Conservation (phyloP, 129 eudicot species). For the Rutidosis leptorrhynchoides region DNA sequence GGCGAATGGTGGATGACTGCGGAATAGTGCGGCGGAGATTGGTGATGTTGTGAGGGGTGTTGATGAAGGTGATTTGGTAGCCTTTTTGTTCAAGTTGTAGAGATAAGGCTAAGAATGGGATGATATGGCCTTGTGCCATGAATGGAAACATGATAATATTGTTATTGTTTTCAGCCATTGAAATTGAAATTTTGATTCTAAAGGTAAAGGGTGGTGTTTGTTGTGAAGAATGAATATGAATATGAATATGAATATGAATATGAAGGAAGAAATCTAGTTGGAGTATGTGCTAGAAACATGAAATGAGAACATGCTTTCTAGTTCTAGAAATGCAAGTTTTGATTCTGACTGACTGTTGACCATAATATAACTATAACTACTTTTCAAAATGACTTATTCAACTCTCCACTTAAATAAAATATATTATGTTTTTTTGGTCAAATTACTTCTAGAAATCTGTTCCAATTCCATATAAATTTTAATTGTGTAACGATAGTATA, state of each 20-base stretch:
- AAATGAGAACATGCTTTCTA: neutral
- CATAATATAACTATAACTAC: neutral
- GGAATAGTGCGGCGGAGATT: constrained; percentile 47
- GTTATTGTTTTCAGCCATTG: constrained; percentile 28
- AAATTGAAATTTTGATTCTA: neutral
- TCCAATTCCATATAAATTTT: no score
- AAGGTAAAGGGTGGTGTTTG: neutral
- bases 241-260: neutral
- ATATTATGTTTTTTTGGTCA: neutral
- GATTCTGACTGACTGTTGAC: neutral
- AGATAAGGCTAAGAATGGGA: constrained; percentile 65
- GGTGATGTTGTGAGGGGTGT: constrained; percentile 69
- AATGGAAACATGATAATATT: constrained; percentile 60
- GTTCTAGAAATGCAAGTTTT: neutral
- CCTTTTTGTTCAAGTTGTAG: constrained; percentile 39
- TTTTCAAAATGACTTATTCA: neutral
- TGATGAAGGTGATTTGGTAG: constrained; percentile 49
- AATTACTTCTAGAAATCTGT: no score
- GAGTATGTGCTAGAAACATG: constrained; percentile 5
- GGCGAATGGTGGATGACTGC: constrained; percentile 45
- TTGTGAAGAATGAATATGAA: neutral
- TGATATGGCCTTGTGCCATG: constrained; percentile 85
- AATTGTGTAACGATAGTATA: no score
- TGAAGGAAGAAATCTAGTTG: neutral
- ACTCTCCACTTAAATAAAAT: neutral